Evolutionary conservation across 2,329 filamentous ascomycete species (phyloP), one percentile per base, ranked within the genome.

Genomic region (Aspergillus sp.): DNA sequence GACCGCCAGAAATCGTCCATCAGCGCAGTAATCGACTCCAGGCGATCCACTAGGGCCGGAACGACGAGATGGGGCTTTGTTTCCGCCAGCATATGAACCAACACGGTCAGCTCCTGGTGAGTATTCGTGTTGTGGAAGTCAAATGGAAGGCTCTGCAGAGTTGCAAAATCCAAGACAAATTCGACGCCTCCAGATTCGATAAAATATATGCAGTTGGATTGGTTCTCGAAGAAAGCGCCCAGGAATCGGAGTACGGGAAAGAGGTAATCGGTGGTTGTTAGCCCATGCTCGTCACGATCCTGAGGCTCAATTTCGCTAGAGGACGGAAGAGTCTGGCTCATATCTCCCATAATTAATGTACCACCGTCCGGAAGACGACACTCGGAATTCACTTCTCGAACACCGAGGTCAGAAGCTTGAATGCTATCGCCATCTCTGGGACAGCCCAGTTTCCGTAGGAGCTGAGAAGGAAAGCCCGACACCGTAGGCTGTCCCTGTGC

Each of bases 141-240:
- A 60, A 85, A 85, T 1, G 90, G 85, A 44, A 97, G 79, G 67
- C 90, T 92, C 4, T 90, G 88, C 26, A 92, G 83, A 49, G 88
- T 89, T 38, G 87, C 87, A 50, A 96, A 83, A 65, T 96, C 90
- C 49, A 99, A 78, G 17, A 97, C 78, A 47, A 88, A 79, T 68
- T 96, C 90, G 20, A 93, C 84, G 6, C 90, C 94, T 52, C 91
- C 90, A 46, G 82, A 81, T 50, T 88, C 83, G 56, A 94, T 84
- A 64, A 96, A 93, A 20, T 82, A 81, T 16, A 79, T 76, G 69
- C 88, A 92, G 61, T 95, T 81, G 32, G 79, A 79, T 51, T 82
- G 79, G 64, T 95, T 95, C 56, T 83, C 82, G 53, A 94, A 83
- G 67, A 94, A 93, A 1, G 87, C 83, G 36, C 79, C 76, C 43